Evolutionary conservation across 2,329 filamentous ascomycete genomes (phyloP), one percentile per base, ranked within the genome.

Genomic region (Cladosporium sphaerospermum): DNA sequence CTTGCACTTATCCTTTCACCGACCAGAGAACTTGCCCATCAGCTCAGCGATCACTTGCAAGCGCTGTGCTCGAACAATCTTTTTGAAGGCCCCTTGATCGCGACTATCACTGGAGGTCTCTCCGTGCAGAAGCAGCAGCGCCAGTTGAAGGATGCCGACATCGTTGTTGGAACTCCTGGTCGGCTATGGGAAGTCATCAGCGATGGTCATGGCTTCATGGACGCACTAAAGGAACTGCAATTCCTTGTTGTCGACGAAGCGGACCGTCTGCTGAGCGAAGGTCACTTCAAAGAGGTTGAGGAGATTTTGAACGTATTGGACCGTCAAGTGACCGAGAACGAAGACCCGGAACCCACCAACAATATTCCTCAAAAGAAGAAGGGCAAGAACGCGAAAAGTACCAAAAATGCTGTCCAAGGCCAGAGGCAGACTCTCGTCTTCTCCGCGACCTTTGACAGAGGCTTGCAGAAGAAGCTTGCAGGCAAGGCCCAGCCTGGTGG

Each of bases 121-220:
- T 95, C 93, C 2, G 80, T 96, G n/a, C 86, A 93, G 59, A 99
- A 99, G 71, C 93, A 99, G 67, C 86, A 95, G 64, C 82, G 93
- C 45, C 83, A 92, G 64, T 72, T 99, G 19, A 80, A 84, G 44
- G 84, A 84, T 63, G 92, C 92, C 2, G 90, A 99, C 64, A 88
- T 99, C 46, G 83, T 99, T n/a, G 82, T 99, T 53, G 68, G 64
- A n/a, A 70, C 93, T 0, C 93, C 93, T 0, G 93, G 93, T 19
- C 83, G 93, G 56, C 71, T 97, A 43, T 99, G 93, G 93, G 93
- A 99, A 67, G 84, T 99, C 5, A 82, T 97, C 55, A 89, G 87
- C 67, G 82, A 83, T 1, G 88, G 86, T 42, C 78, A 80, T 9
- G 82, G 84, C 5, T 70, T 95, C 18, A 79, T 92, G 53, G 73